These are phyloP conservation scores for Aspergillus carbonarius DNA, from an alignment of 2,329 filamentous ascomycete genomes.

Conservation along the genomic window DNA sequence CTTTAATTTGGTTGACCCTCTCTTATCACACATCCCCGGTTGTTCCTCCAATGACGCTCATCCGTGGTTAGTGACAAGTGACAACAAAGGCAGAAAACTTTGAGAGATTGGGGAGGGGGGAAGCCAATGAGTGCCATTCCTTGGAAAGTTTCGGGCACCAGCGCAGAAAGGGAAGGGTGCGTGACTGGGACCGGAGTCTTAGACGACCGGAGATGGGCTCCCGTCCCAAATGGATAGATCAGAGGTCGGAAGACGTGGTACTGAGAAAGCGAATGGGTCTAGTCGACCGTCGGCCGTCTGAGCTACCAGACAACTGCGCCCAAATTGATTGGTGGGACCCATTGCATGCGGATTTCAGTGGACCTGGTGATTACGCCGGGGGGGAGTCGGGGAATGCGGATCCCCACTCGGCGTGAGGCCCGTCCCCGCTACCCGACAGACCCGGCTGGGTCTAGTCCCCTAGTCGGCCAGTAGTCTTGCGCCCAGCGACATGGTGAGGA, in stretches of 20 bases:
- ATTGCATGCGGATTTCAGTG: slow-evolving; percentile 9
- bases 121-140: background rate
- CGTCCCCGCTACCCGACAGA: slow-evolving; percentile 22
- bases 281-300: slow-evolving; percentile 8
- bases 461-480: slow-evolving; percentile 5
- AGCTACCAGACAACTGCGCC: background rate
- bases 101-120: background rate
- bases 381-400: slow-evolving; percentile 26
- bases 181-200: slow-evolving; percentile 5
- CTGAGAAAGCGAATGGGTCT: background rate
- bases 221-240: slow-evolving; percentile 8
- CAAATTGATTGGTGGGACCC: background rate
- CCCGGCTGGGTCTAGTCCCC: slow-evolving; percentile 6
- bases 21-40: background rate
- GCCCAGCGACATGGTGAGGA: background rate
- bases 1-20: too few species aligned
- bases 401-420: slow-evolving; percentile 22
- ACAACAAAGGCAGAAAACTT: background rate
- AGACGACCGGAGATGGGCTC: slow-evolving; percentile 1
- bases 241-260: background rate
- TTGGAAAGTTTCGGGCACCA: slow-evolving; percentile 17
- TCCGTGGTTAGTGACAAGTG: slow-evolving; percentile 9
- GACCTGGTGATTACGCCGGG: slow-evolving; percentile 15
- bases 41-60: background rate
- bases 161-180: slow-evolving; percentile 11